Base-by-base conservation (phyloP, 345 rosid genomes). In the Hibiscus mutabilis region DNA sequence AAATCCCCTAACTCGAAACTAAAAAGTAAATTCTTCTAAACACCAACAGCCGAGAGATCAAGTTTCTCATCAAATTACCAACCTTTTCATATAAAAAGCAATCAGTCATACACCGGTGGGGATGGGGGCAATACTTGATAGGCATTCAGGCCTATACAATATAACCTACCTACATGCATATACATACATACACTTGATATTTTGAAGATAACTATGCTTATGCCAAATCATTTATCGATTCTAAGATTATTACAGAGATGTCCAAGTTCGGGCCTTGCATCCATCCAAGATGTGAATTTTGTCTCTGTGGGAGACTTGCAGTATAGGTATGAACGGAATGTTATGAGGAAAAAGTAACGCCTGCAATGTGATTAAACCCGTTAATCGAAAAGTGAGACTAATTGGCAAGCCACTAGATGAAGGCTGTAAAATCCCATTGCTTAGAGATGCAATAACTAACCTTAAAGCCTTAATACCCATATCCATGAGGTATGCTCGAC, bases 211-310 rank as follows among this genome's bases (percentile, higher is more conserved):
- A 66, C 64, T 63, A 49, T 69, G 42, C 33, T 3, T 62, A 44
- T 42, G 53, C 60, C 3, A 22, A 64, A 69, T 68, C 73, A 92
- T 76, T 86, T 86, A 73, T 90, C 93, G 55, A 95, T 90, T 77
- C 93, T 87, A 66, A 95, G 90, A 76, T 87, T 87, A 73, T 86
- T 86, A 82, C 96, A 90, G 58, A 95, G 97, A 84, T 92, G 89
- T 73, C 97, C 91, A 37, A 95, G 95, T 77, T 95, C 99, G 2
- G 99, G 99, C 64, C 97, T 88, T 2, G 91, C 87, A 22, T 84
- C 75, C 93, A 95, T 90, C 99, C 99, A 95, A 19, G 86, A 75
- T 53, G 81, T 16, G 77, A 95, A 95, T 25, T 70, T 69, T 74
- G 82, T 84, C 80, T 86, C 89, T 2, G 79, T 75, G 14, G 90